phyloP scores from a whole-genome alignment of 768 basidiomycete genomes.

The Russula earlei region DNA sequence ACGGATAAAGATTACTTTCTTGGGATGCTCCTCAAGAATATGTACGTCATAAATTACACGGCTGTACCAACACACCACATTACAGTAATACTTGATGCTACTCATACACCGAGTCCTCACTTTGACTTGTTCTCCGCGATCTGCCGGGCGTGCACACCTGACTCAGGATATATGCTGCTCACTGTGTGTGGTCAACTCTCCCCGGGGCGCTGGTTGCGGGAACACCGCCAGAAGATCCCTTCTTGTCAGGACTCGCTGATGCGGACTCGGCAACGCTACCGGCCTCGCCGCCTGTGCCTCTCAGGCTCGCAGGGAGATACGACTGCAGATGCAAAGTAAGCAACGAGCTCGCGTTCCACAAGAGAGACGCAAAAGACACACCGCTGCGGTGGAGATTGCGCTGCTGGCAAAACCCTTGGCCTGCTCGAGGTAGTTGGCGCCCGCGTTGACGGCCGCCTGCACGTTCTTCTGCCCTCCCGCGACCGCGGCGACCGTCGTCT shows the following conservation, averaged over 20 bases:
- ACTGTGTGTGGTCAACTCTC: slow-evolving; percentile 3
- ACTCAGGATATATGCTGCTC: neutral
- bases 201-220: neutral
- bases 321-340: slow-evolving; percentile 7
- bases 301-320: slow-evolving; percentile 10
- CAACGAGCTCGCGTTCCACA: neutral
- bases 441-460: slow-evolving; percentile 35
- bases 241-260: slow-evolving; percentile 19
- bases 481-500: slow-evolving; percentile 44
- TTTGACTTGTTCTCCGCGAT: slow-evolving; percentile 3
- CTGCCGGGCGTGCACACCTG: neutral
- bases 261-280: slow-evolving; percentile 18
- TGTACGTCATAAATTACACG: neutral
- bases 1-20: neutral
- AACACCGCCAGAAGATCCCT: neutral
- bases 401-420: slow-evolving; percentile 39
- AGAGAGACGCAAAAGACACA: slow-evolving; percentile 20
- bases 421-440: slow-evolving; percentile 44
- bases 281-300: slow-evolving; percentile 21
- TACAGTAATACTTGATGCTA: neutral
- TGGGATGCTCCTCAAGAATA: neutral
- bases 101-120: neutral
- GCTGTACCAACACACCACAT: neutral
- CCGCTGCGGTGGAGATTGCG: slow-evolving; percentile 39
- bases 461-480: slow-evolving; percentile 46